Base-by-base conservation (phyloP, 345 rosid genomes). In the Noccaea bulbosa region DNA sequence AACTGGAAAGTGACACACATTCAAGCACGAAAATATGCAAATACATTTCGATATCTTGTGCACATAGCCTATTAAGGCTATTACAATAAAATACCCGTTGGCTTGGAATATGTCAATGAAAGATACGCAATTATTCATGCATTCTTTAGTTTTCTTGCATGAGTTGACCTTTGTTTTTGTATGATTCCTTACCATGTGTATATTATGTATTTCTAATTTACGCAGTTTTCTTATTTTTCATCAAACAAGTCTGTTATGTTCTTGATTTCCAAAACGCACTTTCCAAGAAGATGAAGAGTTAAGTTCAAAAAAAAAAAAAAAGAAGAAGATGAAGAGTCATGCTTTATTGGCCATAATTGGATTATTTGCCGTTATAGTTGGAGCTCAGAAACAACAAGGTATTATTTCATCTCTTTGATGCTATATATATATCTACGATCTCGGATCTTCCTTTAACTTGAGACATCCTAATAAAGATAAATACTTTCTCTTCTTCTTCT, bases 301-400 rank as follows among this genome's bases (percentile, higher is more conserved):
- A n/a, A n/a, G n/a, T n/a, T n/a, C n/a, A n/a, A n/a, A n/a, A n/a
- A n/a, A n/a, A n/a, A n/a, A n/a, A n/a, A n/a, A n/a, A n/a, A n/a
- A n/a, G n/a, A 33, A 15, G 7, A 33, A 55, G 43, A 55, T 55
- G 61, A 55, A 35, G 61, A 55, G 41, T 4, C 60, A 55, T 34
- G 1, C 34, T 14, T 55, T 54, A 7, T 27, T 51, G 7, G 30
- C 52, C 52, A 10, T 51, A 2, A 27, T 51, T 51, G 56, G 14
- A 44, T 1, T 44, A 12, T n/a, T 44, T n/a, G 17, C 48, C 48
- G 8, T 44, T 44, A 6, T 14, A 3, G 48, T 44, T 44, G 20
- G 20, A 51, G 22, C 56, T 5, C 56, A 51, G 35, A 51, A 22
- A 4, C 56, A 51, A 51, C 34, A 51, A 22, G 56, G 56, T 51